Percentiles rank a stretch among this genome's conserved stretches.
Evolutionary conservation across 306 rosid genomes (phyloP).

Genomic region (Medicago ruthenica): DNA sequence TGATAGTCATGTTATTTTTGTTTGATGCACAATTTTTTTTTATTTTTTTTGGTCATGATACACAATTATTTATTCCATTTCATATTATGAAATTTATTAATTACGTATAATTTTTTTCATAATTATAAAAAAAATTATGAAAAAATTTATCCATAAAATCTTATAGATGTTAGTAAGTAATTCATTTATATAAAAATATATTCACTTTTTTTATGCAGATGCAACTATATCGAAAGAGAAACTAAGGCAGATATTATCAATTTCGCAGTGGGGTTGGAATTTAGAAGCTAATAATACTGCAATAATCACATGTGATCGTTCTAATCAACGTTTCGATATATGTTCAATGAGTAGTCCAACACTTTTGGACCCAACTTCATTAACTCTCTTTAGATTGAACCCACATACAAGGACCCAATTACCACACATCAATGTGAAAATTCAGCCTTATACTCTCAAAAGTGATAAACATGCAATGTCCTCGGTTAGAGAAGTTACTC

Average conservation of each 20-base stretch:
- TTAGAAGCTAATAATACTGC: not conserved
- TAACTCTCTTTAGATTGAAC: conserved; percentile 42
- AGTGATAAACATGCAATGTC: conserved; percentile 45
- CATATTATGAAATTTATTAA: too few relatives aligned
- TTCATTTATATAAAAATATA: not conserved
- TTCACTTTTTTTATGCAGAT: conserved; percentile 28
- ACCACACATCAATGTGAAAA: conserved; percentile 8
- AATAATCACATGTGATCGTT: conserved; percentile 48
- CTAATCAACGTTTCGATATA: conserved; percentile 40
- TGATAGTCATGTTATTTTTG: too few relatives aligned
- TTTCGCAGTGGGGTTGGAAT: not conserved
- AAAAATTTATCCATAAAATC: not conserved
- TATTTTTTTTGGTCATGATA: not conserved
- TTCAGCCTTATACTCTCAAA: conserved; percentile 63
- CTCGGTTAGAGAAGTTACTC: conserved; percentile 39
- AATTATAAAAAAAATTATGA: not conserved
- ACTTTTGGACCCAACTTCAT: conserved; percentile 42
- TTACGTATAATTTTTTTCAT: too few relatives aligned
- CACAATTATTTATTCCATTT: too few relatives aligned
- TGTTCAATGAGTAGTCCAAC: conserved; percentile 51
- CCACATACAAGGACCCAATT: not conserved
- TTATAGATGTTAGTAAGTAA: not conserved
- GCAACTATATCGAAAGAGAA: not conserved
- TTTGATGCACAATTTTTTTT: too few relatives aligned
- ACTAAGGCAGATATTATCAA: not conserved